phyloP scores from a whole-genome alignment of 257 asterid species.

The Plantago elongata region DNA sequence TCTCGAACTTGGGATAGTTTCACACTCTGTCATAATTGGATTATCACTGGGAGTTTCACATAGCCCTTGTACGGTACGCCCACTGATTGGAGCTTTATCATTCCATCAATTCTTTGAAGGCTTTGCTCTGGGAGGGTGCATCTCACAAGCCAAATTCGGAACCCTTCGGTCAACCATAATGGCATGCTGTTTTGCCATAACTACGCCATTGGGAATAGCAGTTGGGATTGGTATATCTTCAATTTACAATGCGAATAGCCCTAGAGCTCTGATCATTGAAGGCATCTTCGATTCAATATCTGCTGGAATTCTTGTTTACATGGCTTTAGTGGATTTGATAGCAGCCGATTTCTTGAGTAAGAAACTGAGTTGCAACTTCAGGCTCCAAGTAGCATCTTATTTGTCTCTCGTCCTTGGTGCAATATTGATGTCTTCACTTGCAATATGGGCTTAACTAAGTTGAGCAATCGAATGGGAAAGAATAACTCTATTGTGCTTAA shows the following conservation, averaged over 20 bases:
- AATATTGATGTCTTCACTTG: conserved; percentile 68
- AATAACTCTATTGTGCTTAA: too few species aligned
- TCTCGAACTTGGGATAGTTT: conserved; percentile 87
- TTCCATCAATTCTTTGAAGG: conserved; percentile 95
- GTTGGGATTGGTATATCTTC: conserved; percentile 62
- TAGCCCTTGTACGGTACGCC: conserved; percentile 83
- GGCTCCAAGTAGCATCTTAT: conserved; percentile 54
- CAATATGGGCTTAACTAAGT: conserved; percentile 57
- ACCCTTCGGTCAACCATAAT: conserved; percentile 54
- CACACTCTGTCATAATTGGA: conserved; percentile 89
- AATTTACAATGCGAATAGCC: conserved; percentile 60
- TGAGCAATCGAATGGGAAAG: too few species aligned
- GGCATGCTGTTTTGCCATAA: conserved; percentile 86
- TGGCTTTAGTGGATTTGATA: conserved; percentile 87
- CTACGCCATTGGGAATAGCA: conserved; percentile 78
- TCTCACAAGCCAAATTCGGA: conserved; percentile 71
- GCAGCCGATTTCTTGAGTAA: conserved; percentile 96
- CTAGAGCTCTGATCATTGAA: conserved; percentile 63
- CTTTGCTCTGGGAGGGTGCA: conserved; percentile 94
- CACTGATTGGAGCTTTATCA: conserved; percentile 75
- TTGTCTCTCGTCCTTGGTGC: conserved; percentile 78
- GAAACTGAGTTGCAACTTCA: conserved; percentile 51
- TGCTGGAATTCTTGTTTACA: conserved; percentile 85
- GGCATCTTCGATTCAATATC: conserved; percentile 77
- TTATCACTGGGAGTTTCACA: conserved; percentile 83